Conservation (phyloP, 495 filamentous ascomycete genomes). For the Durotheca rogersii region DNA sequence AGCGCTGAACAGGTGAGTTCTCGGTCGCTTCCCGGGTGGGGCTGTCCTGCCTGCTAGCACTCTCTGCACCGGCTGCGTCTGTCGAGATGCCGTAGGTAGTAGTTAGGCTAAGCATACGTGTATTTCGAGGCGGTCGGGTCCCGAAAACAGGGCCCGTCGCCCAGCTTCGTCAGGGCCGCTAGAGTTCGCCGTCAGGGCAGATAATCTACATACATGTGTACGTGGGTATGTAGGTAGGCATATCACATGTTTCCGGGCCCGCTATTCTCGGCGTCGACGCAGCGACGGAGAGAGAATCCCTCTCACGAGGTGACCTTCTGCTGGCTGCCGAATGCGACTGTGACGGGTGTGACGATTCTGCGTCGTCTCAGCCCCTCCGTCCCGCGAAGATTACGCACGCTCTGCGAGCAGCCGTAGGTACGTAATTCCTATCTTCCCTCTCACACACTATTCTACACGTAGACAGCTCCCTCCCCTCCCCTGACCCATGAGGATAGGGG, state of each 20-base stretch:
- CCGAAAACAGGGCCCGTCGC: constrained; percentile 3
- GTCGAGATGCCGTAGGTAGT: constrained; percentile 13
- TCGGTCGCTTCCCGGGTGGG: constrained; percentile 15
- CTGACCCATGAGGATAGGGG: constrained; percentile 1
- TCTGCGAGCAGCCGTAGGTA: too few relatives aligned
- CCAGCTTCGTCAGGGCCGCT: constrained; percentile 2
- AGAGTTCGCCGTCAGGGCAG: too few relatives aligned
- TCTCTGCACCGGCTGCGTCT: constrained; percentile 10
- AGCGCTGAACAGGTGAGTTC: constrained; percentile 20
- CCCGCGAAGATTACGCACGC: constrained; percentile 12
- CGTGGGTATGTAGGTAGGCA: constrained; percentile 15
- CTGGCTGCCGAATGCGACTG: constrained; percentile 24
- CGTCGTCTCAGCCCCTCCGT: constrained; percentile 20
- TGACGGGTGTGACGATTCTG: constrained; percentile 25
- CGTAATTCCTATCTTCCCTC: too few relatives aligned
- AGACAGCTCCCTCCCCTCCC: neutral
- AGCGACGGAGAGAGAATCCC: constrained; percentile 13
- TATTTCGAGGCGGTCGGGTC: constrained; percentile 14
- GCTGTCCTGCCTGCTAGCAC: too few relatives aligned
- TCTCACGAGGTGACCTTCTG: constrained; percentile 16
- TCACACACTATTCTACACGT: constrained; percentile 4
- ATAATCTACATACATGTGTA: too few relatives aligned
- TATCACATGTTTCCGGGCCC: constrained; percentile 26
- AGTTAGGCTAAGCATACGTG: too few relatives aligned
- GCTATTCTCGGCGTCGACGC: constrained; percentile 12